Percentiles rank a stretch among this genome's conserved stretches.
Conservation (phyloP, 352 stramenopile species). For the Phytophthora litchii region DNA sequence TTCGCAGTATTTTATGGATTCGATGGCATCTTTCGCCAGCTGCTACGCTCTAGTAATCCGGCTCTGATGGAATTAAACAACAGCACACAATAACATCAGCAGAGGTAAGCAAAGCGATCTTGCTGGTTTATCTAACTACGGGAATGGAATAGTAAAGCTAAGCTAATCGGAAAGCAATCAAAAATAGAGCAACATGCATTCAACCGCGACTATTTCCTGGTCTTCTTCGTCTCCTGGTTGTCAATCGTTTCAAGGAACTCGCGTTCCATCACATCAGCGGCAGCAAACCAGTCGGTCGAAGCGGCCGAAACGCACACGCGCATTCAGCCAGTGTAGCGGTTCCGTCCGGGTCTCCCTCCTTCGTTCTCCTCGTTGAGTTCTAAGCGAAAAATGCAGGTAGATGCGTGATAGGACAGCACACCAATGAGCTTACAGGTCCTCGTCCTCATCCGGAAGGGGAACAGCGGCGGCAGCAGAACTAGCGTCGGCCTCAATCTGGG, state of each 20-base stretch:
- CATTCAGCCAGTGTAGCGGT: slow-evolving; percentile 1
- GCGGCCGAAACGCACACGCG: slow-evolving; percentile 9
- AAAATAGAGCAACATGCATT: slow-evolving; percentile 57
- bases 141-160: slow-evolving; percentile 12
- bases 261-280: slow-evolving; percentile 38
- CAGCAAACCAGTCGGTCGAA: slow-evolving; percentile 34
- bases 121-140: slow-evolving; percentile 21
- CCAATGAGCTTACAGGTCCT: slow-evolving; percentile 91
- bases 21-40: slow-evolving; percentile 5
- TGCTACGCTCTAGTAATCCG: slow-evolving; percentile 3
- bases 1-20: too few species aligned
- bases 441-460: slow-evolving; percentile 97
- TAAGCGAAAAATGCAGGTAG: slow-evolving; percentile 42
- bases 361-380: slow-evolving; percentile 36
- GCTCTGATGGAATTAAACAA: too few species aligned
- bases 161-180: slow-evolving; percentile 30
- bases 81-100: neutral
- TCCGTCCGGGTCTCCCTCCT: slow-evolving; percentile 26
- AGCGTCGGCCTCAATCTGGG: slow-evolving; percentile 93
- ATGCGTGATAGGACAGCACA: slow-evolving; percentile 43
- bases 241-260: slow-evolving; percentile 31
- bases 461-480: slow-evolving; percentile 89
- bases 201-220: slow-evolving; percentile 44
- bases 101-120: slow-evolving; percentile 17
- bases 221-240: slow-evolving; percentile 41